Evolutionary conservation across 306 rosid genomes (phyloP).

Genomic region (Quillaja saponaria): DNA sequence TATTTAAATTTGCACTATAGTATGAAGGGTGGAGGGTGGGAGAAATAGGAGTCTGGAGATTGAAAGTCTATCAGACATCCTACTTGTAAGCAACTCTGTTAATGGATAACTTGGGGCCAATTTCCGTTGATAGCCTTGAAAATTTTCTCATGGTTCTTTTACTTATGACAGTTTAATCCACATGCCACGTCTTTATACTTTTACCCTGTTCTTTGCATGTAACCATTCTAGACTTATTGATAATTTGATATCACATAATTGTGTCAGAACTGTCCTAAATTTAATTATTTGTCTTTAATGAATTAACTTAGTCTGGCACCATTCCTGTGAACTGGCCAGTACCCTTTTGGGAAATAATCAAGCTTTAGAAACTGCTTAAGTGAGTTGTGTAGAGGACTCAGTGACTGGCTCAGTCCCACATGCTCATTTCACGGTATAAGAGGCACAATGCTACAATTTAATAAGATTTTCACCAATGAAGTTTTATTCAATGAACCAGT

Average conservation of each 20-base stretch:
- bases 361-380: background rate
- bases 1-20: background rate
- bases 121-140: background rate
- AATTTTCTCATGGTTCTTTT: no score
- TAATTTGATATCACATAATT: background rate
- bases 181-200: background rate
- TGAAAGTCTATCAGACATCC: background rate
- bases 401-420: background rate
- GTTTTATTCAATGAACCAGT: background rate
- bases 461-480: background rate
- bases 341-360: no score
- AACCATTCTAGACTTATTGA: background rate
- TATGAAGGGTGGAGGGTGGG: background rate
- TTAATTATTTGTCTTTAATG: conserved; percentile 4
- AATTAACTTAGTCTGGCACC: background rate
- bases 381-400: background rate
- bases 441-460: background rate
- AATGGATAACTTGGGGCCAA: background rate
- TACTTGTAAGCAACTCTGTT: background rate
- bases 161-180: background rate
- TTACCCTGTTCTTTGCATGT: background rate
- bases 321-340: background rate
- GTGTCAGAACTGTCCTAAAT: background rate
- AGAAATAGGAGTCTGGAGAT: background rate
- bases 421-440: background rate